phyloP scores from a whole-genome alignment of 2,329 filamentous ascomycete species.

The Trichoderma gracile region DNA sequence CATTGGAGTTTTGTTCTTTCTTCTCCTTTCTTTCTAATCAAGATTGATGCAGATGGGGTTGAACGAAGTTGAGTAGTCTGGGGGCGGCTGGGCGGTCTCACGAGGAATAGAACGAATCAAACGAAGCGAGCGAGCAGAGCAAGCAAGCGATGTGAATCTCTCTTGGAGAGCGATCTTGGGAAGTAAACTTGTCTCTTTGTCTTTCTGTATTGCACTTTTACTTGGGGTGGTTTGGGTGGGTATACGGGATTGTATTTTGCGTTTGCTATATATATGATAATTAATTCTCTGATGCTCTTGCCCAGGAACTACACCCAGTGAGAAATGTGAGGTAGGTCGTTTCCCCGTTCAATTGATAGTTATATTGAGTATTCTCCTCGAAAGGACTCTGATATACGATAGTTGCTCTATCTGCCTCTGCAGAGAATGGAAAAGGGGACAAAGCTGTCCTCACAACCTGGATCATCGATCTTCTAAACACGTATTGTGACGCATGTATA shows the following conservation, averaged over 20 bases:
- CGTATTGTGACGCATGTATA: no score
- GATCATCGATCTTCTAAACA: no score
- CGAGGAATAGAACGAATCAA: constrained; percentile 2
- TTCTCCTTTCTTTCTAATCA: background rate
- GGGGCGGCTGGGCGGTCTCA: background rate
- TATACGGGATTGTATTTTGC: background rate
- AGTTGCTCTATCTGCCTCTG: no score
- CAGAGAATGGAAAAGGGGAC: no score
- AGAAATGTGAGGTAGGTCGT: background rate
- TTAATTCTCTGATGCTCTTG: constrained; percentile 4
- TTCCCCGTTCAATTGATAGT: background rate
- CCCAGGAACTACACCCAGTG: background rate
- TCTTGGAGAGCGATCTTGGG: constrained; percentile 1
- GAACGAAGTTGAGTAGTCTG: background rate
- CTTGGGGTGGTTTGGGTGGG: background rate
- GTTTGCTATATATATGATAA: background rate
- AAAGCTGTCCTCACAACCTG: no score
- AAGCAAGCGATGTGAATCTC: background rate
- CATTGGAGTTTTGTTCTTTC: background rate
- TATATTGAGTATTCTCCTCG: no score
- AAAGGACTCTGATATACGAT: no score
- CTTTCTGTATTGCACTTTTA: no score
- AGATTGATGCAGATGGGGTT: background rate
- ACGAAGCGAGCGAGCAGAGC: background rate
- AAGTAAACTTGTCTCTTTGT: background rate